Conservation (phyloP, 2,329 filamentous ascomycete genomes). For the Aspergillus amoenus region DNA sequence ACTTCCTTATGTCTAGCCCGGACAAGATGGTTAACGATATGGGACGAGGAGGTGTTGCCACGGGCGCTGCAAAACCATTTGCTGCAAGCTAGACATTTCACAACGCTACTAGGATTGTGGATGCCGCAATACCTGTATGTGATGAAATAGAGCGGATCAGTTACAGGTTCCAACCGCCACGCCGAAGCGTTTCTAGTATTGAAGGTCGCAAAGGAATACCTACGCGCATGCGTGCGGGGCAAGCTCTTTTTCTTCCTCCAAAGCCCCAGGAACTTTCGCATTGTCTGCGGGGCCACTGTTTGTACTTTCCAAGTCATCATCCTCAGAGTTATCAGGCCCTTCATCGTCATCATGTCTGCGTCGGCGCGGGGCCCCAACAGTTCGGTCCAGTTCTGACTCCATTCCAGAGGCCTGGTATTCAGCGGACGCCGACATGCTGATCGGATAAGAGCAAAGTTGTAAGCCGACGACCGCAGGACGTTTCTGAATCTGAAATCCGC, state of each 20-base stretch:
- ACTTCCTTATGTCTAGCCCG: conserved; percentile 98
- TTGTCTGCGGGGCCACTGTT: conserved; percentile 78
- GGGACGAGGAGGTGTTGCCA: conserved; percentile 92
- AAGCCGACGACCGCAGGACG: neutral
- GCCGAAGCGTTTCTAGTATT: neutral
- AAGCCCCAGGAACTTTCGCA: conserved; percentile 57
- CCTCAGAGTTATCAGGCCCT: conserved; percentile 76
- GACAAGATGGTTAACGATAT: conserved; percentile 97
- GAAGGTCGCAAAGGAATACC: conserved; percentile 40
- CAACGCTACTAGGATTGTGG: conserved; percentile 90
- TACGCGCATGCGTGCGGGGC: conserved; percentile 95
- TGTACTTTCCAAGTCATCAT: conserved; percentile 75
- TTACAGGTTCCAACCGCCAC: neutral
- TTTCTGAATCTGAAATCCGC: conserved; percentile 3
- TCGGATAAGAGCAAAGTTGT: neutral
- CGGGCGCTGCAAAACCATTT: conserved; percentile 99
- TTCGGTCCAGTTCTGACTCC: conserved; percentile 68
- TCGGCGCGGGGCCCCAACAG: conserved; percentile 59
- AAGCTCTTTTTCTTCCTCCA: conserved; percentile 85
- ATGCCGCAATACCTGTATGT: conserved; percentile 84
- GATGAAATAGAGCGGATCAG: conserved; percentile 9
- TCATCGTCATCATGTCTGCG: conserved; percentile 84
- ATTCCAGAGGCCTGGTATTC: conserved; percentile 69
- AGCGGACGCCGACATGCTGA: conserved; percentile 76
- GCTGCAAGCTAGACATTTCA: conserved; percentile 91